Base-by-base conservation (phyloP, 768 basidiomycete genomes). In the Chalciporus piperatus region DNA sequence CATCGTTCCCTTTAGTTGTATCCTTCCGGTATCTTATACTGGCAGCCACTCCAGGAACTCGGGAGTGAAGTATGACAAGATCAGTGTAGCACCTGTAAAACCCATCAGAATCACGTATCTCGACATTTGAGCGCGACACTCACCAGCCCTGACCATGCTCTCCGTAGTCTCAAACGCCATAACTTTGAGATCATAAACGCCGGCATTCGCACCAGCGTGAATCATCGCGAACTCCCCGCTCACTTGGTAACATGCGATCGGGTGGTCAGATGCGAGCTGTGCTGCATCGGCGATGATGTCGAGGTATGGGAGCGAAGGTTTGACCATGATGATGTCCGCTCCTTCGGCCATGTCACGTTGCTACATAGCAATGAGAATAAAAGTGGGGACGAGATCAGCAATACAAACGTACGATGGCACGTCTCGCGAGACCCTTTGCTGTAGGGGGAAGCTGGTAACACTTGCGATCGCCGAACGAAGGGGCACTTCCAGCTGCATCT, bases 291-390 rank as follows among this genome's bases (percentile, higher is more conserved):
- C 80, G 59, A 99, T 89, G 71, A 98, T 87, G 71, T 99, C 97
- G 45, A 98, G 89, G 73, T 98, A 98, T 0, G 97, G 95, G 54
- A 98, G 71, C 0, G 93, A 81, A 17, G 97, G 97, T 67, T 99
- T 99, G 66, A 99, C 93, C 95, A 99, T 98, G 67, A 99, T 84
- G 63, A 99, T 91, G 66, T 99, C 97, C 16, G 97, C 97, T 17
- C 97, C 97, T 74, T 98, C 97, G 9, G 64, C 72, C 0, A 81
- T 77, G 68, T 99, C 97, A 33, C 97, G 89, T 77, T 83, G 76
- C 95, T 98, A 62, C 27, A 49, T 27, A 41, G 23, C 19, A 23
- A 52, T 50, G 41, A 48, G 54, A 38, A 41, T 20, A 22, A 35
- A 48, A 32, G 20, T 9, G 23, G n/a, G n/a, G 27, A 23, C 2